Evolutionary conservation across 805 yeast genomes (phyloP), one percentile per base, ranked within the genome.

Genomic region (Schizosaccharomyces lindneri): DNA sequence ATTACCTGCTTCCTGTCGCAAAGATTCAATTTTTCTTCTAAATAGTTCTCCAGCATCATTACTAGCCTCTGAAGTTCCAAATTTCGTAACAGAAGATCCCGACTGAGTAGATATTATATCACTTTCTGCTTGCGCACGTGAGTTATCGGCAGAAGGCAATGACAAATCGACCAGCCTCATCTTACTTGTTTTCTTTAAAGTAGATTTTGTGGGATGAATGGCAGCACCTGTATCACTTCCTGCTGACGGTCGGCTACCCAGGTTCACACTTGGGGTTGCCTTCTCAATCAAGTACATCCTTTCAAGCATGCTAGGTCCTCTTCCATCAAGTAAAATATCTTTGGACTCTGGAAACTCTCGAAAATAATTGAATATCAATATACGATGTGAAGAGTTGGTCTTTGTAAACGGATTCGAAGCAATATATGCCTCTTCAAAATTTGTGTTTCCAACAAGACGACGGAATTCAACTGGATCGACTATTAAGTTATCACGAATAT

Each of bases 21-120:
- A 66, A 7, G 73, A 72, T 64, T 73, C 74, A 43, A 72, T 70
- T 17, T 70, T 73, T 63, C 75, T 61, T 48, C 65, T 59, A 36
- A 74, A 65, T 64, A 67, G 61, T 73, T 76, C 69, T 64, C 67
- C 65, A 48, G 63, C 27, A n/a, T 27, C 43, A 29, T 21, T 21
- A 17, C 27, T 24, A 46, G 27, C 11, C 3, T n/a, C 21, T 46
- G 51, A n/a, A 24, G 21, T 24, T 5, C 27, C 51, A 46, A 17
- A 11, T 46, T n/a, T 46, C n/a, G 27, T 46, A 7, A n/a, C 11
- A 9, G 27, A 21, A 2, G 21, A 21, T 19, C 51, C 27, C 9
- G 21, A 19, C 7, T 21, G 21, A 29, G 36, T 17, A 6, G 57
- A 24, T 51, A 29, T 24, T 13, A 19, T 29, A 9, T 17, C 57